Conservation (phyloP, 2,329 filamentous ascomycete genomes). For the Fusarium robinianum region DNA sequence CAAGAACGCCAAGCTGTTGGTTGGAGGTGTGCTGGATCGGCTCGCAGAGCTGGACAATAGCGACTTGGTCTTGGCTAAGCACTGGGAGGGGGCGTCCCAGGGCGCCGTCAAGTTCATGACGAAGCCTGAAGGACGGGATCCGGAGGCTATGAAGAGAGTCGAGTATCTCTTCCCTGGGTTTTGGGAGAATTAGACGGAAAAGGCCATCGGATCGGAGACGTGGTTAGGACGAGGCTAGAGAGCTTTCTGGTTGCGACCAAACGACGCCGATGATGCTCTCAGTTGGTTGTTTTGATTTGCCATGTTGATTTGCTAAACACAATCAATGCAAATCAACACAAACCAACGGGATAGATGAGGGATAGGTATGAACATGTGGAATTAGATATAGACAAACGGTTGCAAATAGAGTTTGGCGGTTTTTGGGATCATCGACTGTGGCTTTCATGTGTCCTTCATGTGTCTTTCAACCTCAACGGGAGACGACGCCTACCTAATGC, state of each 20-base stretch:
- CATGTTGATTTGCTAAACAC: too few relatives aligned
- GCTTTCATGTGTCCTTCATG: too few relatives aligned
- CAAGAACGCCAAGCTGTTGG: slow-evolving; percentile 81
- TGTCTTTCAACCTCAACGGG: too few relatives aligned
- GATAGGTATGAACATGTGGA: too few relatives aligned
- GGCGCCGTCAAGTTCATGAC: slow-evolving; percentile 84
- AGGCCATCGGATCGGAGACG: too few relatives aligned
- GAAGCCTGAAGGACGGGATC: slow-evolving; percentile 71
- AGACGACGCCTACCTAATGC: slow-evolving; percentile 9
- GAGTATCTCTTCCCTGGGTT: slow-evolving; percentile 88
- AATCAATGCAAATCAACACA: too few relatives aligned
- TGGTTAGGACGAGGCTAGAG: too few relatives aligned
- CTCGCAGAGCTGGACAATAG: slow-evolving; percentile 76
- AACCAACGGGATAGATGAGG: too few relatives aligned
- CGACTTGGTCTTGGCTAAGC: slow-evolving; percentile 78
- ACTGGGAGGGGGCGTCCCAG: slow-evolving; percentile 75
- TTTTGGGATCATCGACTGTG: slow-evolving; percentile 5
- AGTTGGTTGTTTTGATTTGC: too few relatives aligned
- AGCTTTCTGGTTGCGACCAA: too few relatives aligned
- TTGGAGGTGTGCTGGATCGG: slow-evolving; percentile 86
- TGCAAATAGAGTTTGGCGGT: slow-evolving; percentile 9
- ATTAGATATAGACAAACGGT: slow-evolving; percentile 25
- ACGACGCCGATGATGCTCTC: too few relatives aligned
- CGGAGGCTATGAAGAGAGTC: slow-evolving; percentile 77
- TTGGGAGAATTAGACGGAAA: slow-evolving; percentile 53